phyloP scores from a whole-genome alignment of 2,329 filamentous ascomycete genomes.

The Cladosporium austrohemisphaericum region DNA sequence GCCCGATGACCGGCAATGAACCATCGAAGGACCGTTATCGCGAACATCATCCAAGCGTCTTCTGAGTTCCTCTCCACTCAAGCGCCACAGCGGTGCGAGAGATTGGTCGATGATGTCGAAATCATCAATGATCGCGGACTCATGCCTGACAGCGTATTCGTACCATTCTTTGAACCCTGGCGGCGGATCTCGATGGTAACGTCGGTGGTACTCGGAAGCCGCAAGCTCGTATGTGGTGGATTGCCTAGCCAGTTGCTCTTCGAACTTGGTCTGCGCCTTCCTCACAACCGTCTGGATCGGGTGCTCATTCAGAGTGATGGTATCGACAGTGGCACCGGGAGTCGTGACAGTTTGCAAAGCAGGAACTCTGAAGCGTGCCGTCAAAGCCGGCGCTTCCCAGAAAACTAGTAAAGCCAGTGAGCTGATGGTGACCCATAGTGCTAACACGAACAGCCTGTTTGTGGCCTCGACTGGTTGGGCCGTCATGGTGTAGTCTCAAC shows the following conservation, averaged over 20 bases:
- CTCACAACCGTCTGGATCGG: not conserved
- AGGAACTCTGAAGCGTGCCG: too few species aligned
- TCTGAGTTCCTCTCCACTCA: slow-evolving; percentile 12
- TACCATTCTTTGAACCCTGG: not conserved
- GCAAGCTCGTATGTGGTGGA: slow-evolving; percentile 14
- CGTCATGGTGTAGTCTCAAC: too few species aligned
- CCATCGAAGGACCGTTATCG: not conserved
- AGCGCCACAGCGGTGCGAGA: slow-evolving; percentile 10
- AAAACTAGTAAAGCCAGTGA: too few species aligned
- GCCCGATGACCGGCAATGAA: not conserved
- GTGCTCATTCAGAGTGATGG: not conserved
- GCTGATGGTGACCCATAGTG: too few species aligned
- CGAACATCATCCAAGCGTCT: slow-evolving; percentile 2
- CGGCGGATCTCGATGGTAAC: not conserved
- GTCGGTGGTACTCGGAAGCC: not conserved
- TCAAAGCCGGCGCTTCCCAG: too few species aligned
- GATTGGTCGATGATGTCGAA: slow-evolving; percentile 14
- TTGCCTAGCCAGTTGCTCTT: slow-evolving; percentile 16
- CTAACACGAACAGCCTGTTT: too few species aligned
- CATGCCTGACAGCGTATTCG: not conserved
- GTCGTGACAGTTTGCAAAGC: too few species aligned
- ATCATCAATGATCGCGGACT: slow-evolving; percentile 2
- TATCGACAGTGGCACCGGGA: too few species aligned
- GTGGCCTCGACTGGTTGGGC: too few species aligned
- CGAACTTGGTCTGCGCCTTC: not conserved